These are phyloP conservation scores for Raphanus hybrid DNA, from an alignment of 441 rosid genomes.

Conservation along the genomic window DNA sequence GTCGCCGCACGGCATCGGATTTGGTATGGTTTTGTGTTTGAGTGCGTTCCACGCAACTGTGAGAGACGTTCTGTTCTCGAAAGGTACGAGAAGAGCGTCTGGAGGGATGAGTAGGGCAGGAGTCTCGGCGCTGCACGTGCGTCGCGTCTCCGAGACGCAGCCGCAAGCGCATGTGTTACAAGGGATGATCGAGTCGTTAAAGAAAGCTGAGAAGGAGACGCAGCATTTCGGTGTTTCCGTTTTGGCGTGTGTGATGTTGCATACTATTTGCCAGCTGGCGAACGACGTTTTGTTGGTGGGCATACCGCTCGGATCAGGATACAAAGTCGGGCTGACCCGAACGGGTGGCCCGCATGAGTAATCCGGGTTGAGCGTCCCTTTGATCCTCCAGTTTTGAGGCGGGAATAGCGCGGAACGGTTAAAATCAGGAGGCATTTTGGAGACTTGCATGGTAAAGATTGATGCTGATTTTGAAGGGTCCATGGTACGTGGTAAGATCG, in stretches of 20 bases:
- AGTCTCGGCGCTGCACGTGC: constrained; percentile 46
- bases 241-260: constrained; percentile 53
- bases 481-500: constrained; percentile 51
- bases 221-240: constrained; percentile 52
- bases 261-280: constrained; percentile 63
- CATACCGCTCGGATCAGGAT: constrained; percentile 56
- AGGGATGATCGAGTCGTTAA: constrained; percentile 58
- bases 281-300: constrained; percentile 48
- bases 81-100: constrained; percentile 51
- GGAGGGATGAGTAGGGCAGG: constrained; percentile 53
- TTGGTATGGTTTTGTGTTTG: constrained; percentile 42
- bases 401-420: constrained; percentile 51
- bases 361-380: constrained; percentile 50
- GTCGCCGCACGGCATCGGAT: constrained; percentile 64
- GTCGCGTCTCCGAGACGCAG: constrained; percentile 42
- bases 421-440: constrained; percentile 63
- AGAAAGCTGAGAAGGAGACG: constrained; percentile 60
- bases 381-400: constrained; percentile 57
- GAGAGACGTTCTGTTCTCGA: constrained; percentile 52
- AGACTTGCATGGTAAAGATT: constrained; percentile 57
- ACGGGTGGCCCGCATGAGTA: constrained; percentile 56
- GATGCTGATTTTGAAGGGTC: constrained; percentile 53
- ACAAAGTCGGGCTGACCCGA: constrained; percentile 52
- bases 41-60: constrained; percentile 50
- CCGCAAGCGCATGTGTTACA: constrained; percentile 70